phyloP scores from a whole-genome alignment of 257 asterid species.

The Penstemon barbatus region DNA sequence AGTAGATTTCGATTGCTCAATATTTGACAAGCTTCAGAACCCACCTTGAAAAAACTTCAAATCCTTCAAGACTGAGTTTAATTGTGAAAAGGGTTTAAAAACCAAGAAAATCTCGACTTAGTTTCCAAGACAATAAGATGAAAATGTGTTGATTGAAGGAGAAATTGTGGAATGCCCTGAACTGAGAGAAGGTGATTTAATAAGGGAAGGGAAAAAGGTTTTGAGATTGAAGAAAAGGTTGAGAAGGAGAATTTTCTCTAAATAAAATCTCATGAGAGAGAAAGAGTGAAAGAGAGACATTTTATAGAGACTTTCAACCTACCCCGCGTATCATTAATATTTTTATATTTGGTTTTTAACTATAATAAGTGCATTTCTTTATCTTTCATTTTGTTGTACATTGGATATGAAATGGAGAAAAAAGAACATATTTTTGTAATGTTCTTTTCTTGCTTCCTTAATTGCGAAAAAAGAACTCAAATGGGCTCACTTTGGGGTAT shows the following conservation, averaged over 20 bases:
- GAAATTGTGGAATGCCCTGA: constrained; percentile 3
- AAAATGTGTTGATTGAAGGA: background rate
- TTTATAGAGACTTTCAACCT: constrained; percentile 21
- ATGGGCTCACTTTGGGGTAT: background rate
- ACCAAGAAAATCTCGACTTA: constrained; percentile 6
- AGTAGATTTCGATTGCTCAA: constrained; percentile 5
- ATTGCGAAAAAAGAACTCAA: constrained; percentile 24
- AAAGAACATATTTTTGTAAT: background rate
- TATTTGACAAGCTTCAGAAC: constrained; percentile 23
- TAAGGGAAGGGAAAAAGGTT: constrained; percentile 22
- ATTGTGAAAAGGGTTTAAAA: background rate
- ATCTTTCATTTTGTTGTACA: background rate
- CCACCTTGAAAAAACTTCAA: constrained; percentile 24
- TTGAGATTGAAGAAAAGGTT: constrained; percentile 38
- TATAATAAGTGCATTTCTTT: background rate
- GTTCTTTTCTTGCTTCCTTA: background rate
- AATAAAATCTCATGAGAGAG: background rate
- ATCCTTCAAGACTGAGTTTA: constrained; percentile 23
- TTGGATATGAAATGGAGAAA: background rate
- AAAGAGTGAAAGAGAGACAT: constrained; percentile 16
- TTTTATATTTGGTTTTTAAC: background rate
- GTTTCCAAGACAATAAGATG: background rate
- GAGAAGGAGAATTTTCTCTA: constrained; percentile 32
- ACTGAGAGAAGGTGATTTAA: constrained; percentile 25
- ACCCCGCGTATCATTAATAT: background rate